Evolutionary conservation across 2,329 filamentous ascomycete species (phyloP), one percentile per base, ranked within the genome.

Genomic region (Myriangium duriaei): DNA sequence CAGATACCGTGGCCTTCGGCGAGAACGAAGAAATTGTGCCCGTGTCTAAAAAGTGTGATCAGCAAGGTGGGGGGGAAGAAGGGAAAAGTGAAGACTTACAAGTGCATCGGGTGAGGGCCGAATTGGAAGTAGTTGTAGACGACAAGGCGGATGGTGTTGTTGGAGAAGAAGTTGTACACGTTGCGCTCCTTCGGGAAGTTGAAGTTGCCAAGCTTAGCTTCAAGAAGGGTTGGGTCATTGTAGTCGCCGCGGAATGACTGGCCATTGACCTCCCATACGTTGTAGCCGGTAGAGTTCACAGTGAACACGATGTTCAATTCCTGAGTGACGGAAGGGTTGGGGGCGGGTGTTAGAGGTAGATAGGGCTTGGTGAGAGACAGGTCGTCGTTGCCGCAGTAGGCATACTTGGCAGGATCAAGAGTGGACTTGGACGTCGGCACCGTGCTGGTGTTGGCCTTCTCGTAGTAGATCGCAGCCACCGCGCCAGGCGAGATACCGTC

Each of bases 401-500:
- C 68, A 12, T 60, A 63, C 0, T 68, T 63, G 43, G 74, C 66
- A 0, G 66, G 60, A 0, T 67, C 53, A 32, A 73, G 48, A 62
- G 65, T 71, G 0, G 72, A 54, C 1, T 47, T 56, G 29, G 67
- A 73, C 3, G 55, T 60, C 0, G 78, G 79, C 2, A 61, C 40
- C 13, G 59, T 53, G 31, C 54, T 58, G 1, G 60, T 63, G 48
- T 79, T 63, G 5, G 74, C 71, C 7, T 63, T 50, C 30, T 78
- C 64, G 53, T 83, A 84, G 58, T 78, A 79, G 35, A 84, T 65
- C 7, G 68, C 72, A 0, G 77, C 80, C 1, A 74, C 51, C 2
- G 71, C 76, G 38, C 66, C 49, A 3, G 66, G 66, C 34, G 74
- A 65, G 11, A 53, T 43, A 12, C 51, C 52, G 10, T 58, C 60